Percentiles rank a stretch among this genome's conserved stretches.
These are phyloP conservation scores for Ophiostoma piceae DNA, from an alignment of 2,329 filamentous ascomycete genomes.

Conservation along the genomic window DNA sequence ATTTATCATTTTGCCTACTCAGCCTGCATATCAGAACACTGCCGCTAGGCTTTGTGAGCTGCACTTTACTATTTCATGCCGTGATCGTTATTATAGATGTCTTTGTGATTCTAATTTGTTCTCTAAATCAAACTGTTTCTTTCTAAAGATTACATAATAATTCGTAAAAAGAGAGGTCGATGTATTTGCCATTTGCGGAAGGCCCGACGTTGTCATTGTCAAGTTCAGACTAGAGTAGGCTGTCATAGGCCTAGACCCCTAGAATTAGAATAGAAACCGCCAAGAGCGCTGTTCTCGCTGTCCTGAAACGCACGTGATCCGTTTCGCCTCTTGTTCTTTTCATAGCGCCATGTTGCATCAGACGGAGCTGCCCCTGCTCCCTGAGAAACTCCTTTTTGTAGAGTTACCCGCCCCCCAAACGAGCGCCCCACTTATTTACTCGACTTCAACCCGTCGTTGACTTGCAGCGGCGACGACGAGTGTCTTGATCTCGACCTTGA, in stretches of 20 bases:
- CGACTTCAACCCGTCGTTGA: not conserved
- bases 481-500: not conserved
- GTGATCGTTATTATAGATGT: not conserved
- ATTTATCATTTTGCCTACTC: not conserved
- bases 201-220: not conserved
- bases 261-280: not conserved
- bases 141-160: not conserved
- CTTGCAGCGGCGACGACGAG: not conserved
- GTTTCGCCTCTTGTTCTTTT: not conserved
- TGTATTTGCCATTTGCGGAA: not conserved
- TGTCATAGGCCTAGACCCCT: not conserved
- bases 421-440: not conserved
- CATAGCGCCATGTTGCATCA: not conserved
- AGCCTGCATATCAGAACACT: not conserved
- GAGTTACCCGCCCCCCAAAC: constrained; percentile 9
- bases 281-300: not conserved
- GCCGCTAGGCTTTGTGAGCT: not conserved
- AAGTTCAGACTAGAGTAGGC: not conserved
- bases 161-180: no score
- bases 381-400: constrained; percentile 3
- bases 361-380: constrained; percentile 5
- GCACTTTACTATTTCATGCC: not conserved
- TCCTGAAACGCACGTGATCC: constrained; percentile 19
- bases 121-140: not conserved
- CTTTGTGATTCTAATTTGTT: not conserved